Evolutionary conservation across 2,329 filamentous ascomycete species (phyloP), one percentile per base, ranked within the genome.

Genomic region (Huntiella bhutanensis): DNA sequence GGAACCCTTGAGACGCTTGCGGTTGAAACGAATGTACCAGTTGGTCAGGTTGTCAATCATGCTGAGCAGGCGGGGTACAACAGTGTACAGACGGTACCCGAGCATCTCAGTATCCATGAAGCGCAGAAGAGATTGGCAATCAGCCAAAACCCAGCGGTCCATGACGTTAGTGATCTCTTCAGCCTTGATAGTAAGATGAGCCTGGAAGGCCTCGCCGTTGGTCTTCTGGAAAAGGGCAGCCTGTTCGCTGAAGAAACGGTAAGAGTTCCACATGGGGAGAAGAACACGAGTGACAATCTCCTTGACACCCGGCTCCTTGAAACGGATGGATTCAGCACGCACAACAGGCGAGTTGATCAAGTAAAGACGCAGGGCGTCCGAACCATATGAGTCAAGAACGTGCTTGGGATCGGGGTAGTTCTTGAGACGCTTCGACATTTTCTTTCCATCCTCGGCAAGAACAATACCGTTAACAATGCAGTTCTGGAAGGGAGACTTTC

Each of bases 51-150:
- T 82, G 56, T 92, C 85, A 53, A 92, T 87, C 57, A 87, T 68
- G 48, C 70, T 70, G 15, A 87, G 69, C 50, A 92, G 64, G 49
- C 80, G 70, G 5, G 84, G 84, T 43, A 92, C 83, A 35, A 92
- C 84, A 1, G 84, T 92, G 62, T 91, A 92, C 36, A 83, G 62
- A 32, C 79, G 76, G 59, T 82, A 82, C 5, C 66, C 77, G 45
- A 71, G 70, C 88, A 96, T 96, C 64, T 96, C 88, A 55, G 82
- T 69, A 58, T 96, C 88, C 46, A 95, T 84, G 58, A 91, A 95
- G 56, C 86, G 78, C 49, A 96, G 70, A 54, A 96, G 68, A 56
- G 83, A 92, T 61, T 96, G 88, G 56, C 83, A 92, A 54, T 81
- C 85, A 51, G 88, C 88, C 57, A 96, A 65, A 54, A 96, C 91